Evolutionary conservation across 345 rosid species (phyloP).

Genomic region (Salix purpurea): DNA sequence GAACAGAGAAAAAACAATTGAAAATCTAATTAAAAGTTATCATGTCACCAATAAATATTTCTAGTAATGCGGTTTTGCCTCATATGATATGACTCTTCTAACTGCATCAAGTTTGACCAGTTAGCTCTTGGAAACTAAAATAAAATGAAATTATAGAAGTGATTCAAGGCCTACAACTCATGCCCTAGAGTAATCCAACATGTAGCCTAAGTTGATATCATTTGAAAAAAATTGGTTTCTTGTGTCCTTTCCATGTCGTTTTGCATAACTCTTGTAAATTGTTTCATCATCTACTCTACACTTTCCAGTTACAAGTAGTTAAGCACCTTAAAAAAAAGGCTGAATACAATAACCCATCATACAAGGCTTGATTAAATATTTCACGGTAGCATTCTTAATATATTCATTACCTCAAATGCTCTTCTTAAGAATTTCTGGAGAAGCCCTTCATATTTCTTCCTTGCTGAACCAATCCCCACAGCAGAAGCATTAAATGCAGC

Average conservation of each 20-base stretch:
- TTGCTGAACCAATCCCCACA: conserved; percentile 73
- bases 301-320: not conserved
- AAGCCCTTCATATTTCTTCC: conserved; percentile 81
- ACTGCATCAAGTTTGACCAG: not conserved
- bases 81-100: not conserved
- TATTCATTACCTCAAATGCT: conserved; percentile 65
- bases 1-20: not conserved
- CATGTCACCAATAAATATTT: not conserved
- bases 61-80: not conserved
- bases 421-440: conserved; percentile 77
- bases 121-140: not conserved
- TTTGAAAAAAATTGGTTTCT: not conserved
- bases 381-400: not conserved
- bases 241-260: not conserved
- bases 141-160: not conserved
- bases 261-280: not conserved
- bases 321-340: not conserved
- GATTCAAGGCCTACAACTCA: not conserved
- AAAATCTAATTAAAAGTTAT: not conserved
- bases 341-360: not conserved
- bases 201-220: not conserved
- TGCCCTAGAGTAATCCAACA: not conserved
- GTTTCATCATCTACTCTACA: not conserved
- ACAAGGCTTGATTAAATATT: not conserved
- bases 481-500: conserved; percentile 67